Base-by-base conservation (phyloP, 805 yeast species). In the Yarrowia deformans region DNA sequence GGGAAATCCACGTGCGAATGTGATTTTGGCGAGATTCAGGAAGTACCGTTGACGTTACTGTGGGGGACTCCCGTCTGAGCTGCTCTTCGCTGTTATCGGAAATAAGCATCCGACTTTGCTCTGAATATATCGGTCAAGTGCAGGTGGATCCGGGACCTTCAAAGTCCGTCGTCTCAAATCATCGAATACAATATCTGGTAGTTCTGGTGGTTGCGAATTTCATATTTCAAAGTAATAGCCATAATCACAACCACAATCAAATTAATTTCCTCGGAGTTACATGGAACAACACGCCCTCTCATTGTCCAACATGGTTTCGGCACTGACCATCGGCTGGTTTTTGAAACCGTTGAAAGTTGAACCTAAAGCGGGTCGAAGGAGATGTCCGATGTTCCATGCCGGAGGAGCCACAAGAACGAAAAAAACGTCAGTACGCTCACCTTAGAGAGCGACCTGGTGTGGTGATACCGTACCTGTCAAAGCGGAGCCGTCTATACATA, bases 261-360 rank as follows among this genome's bases (percentile, higher is more conserved):
- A n/a, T n/a, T n/a, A n/a, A 43, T 12, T 13, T 13, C 40, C 40
- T 12, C 12, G 40, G 43, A 39, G 13, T 10, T 48, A n/a, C n/a
- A n/a, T n/a, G n/a, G n/a, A n/a, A n/a, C n/a, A n/a, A n/a, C 10
- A 14, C 52, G 2, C 12, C n/a, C 35, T 10, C 37, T 37, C 54
- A 49, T 23, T 23, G 39, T 34, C 40, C 56, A 13, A 35, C 42
- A 52, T 52, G 56, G 56, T 52, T 52, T 48, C 52, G 52, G 52
- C 52, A 2, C 18, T 29, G 23, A 8, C 50, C 29, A 18, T 52
- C 43, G 43, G 43, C 58, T 37, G 43, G 58, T 52, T 52, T 35
- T 43, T 43, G 46, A 35, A 37, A 52, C 58, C 43, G 58, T 52
- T 52, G 56, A 52, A 49, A 32, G 19, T 10, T 29, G 29, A 50